phyloP scores from a whole-genome alignment of 208 protist species.

The Trypanosoma vivax region DNA sequence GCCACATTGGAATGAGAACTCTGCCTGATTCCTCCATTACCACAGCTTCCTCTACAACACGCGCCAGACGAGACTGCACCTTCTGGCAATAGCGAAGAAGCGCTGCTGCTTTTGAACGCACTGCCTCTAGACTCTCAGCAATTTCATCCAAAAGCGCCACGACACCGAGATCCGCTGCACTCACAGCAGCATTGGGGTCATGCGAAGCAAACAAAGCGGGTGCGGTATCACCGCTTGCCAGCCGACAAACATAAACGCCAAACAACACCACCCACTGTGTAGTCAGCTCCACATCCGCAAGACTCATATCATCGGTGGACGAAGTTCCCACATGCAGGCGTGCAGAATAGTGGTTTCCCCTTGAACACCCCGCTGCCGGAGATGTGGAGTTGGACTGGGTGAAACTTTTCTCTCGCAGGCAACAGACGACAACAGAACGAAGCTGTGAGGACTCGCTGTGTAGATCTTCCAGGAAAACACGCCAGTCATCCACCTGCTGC shows the following conservation, averaged over 20 bases:
- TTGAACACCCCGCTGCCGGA: neutral
- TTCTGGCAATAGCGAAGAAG: conserved; percentile 22
- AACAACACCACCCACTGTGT: conserved; percentile 17
- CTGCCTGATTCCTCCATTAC: conserved; percentile 20
- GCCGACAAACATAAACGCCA: conserved; percentile 16
- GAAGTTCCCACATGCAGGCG: neutral
- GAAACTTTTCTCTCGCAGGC: neutral
- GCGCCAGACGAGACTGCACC: conserved; percentile 18
- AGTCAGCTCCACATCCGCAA: neutral
- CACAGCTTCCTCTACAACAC: conserved; percentile 21
- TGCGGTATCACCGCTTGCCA: neutral
- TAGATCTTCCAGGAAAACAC: conserved; percentile 23
- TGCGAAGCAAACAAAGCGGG: conserved; percentile 13
- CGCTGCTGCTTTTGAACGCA: conserved; percentile 19
- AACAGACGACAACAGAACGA: conserved; percentile 17
- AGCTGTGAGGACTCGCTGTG: conserved; percentile 15
- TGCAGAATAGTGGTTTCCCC: neutral
- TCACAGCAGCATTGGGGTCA: conserved; percentile 6
- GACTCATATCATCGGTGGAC: neutral
- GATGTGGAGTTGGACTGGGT: neutral
- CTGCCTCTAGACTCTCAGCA: conserved; percentile 13
- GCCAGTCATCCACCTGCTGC: conserved; percentile 39
- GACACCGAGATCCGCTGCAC: conserved; percentile 13
- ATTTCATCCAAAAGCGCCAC: conserved; percentile 16
- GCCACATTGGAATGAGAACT: conserved; percentile 12